Conservation (phyloP, 345 rosid species). For the Eucalyptus cloeziana region DNA sequence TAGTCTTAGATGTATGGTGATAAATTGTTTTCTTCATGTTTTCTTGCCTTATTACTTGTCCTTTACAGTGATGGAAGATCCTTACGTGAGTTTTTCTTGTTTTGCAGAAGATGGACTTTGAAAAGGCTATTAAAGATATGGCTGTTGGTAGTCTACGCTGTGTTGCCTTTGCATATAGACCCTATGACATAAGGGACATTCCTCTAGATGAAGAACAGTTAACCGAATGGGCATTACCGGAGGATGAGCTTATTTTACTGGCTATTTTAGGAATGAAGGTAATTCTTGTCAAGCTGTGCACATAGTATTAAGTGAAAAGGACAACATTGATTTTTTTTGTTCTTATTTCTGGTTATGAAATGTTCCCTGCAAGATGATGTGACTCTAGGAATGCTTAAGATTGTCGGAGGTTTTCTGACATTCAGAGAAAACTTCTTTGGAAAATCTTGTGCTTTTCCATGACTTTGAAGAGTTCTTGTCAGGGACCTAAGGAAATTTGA, state of each 20-base stretch:
- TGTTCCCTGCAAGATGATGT: too few relatives aligned
- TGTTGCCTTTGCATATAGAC: slow-evolving; percentile 78
- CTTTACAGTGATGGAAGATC: not conserved
- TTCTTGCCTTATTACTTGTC: not conserved
- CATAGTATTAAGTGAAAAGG: not conserved
- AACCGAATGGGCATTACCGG: slow-evolving; percentile 71
- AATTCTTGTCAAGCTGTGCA: not conserved
- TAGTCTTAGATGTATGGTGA: not conserved
- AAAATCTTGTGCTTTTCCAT: not conserved
- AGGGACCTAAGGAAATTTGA: not conserved
- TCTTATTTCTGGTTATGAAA: not conserved
- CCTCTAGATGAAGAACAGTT: slow-evolving; percentile 59
- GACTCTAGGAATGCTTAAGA: too few relatives aligned
- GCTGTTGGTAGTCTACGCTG: slow-evolving; percentile 87
- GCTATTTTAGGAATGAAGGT: slow-evolving; percentile 94
- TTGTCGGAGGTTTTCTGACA: too few relatives aligned
- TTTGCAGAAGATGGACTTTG: slow-evolving; percentile 39
- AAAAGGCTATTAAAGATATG: slow-evolving; percentile 66
- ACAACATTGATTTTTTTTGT: not conserved
- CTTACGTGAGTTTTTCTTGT: not conserved
- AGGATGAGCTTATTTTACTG: slow-evolving; percentile 78
- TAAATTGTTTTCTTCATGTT: not conserved
- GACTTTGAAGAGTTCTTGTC: not conserved
- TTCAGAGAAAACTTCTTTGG: too few relatives aligned
- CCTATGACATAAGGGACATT: slow-evolving; percentile 47